Base-by-base conservation (phyloP, 805 yeast species). In the Starmera amethionina region DNA sequence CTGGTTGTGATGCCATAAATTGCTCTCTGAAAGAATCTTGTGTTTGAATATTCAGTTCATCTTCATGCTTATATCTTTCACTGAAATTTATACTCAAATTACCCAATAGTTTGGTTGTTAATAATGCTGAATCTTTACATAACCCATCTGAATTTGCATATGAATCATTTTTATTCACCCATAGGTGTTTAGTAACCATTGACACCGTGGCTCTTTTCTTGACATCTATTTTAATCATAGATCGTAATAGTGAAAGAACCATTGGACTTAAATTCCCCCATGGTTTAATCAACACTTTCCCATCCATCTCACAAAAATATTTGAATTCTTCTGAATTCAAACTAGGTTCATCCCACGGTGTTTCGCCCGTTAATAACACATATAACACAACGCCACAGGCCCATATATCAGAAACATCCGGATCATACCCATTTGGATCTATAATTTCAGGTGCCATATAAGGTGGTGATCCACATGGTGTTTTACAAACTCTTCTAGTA, bases 361-460 rank as follows among this genome's bases (percentile, higher is more conserved):
- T 75, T 48, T 73, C 75, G 2, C 88, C 89, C 1, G 79, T 66
- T 22, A 79, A 49, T 16, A 81, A 53, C 1, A 79, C 87, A 56
- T 73, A 79, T 11, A 80, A 43, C 2, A 81, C 73, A 4, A 79
- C 64, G 2, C 85, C 87, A 49, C 81, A 70, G 0, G 86, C 77
- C 89, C 88, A 81, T 14, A 79, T 58, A 56, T 81, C 88, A 1
- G 78, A 65, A 3, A 55, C 47, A 39, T 73, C 75, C 1, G 86
- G 77, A 36, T 72, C 76, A 48, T 82, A 82, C 4, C 70, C 68
- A 3, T 62, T 58, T 6, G 42, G 37, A 18, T 50, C 47, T 16
- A 71, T 59, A 15, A 82, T 70, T 50, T 82, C 93, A 2, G 93
- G 93, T 1, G 93, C 90, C 65, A 80, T 72, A 52, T 82, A 82